Conservation (phyloP, 176 grass and related monocot genomes). For the Oryza meridionalis region DNA sequence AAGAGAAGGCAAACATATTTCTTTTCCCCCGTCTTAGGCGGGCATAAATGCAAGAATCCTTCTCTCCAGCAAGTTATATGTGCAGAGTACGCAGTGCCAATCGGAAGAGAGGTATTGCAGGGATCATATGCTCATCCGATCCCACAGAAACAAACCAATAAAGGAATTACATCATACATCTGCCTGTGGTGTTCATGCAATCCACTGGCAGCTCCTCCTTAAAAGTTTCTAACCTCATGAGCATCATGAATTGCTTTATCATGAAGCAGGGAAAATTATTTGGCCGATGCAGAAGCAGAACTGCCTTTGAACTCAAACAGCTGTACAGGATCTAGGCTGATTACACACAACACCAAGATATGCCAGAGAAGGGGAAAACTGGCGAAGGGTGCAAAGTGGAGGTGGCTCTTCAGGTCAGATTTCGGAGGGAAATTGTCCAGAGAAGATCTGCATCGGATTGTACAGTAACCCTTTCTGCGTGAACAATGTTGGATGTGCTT, state of each 20-base stretch:
- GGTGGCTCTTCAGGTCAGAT: constrained; percentile 15
- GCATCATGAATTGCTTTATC: neutral
- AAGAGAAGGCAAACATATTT: too few relatives aligned
- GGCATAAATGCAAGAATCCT: neutral
- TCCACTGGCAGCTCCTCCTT: neutral
- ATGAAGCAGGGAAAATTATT: neutral
- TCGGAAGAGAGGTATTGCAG: neutral
- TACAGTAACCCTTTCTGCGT: constrained; percentile 61
- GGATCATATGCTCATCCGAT: neutral
- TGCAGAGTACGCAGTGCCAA: neutral
- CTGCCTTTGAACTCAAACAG: neutral
- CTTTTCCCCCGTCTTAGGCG: too few relatives aligned
- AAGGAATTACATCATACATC: neutral
- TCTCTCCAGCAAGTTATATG: neutral
- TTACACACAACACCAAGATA: neutral
- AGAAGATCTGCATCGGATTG: constrained; percentile 65
- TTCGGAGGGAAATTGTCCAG: constrained; percentile 72
- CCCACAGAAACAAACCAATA: neutral
- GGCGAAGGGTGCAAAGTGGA: neutral
- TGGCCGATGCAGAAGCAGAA: neutral
- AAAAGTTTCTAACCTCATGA: neutral
- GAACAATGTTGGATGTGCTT: constrained; percentile 77
- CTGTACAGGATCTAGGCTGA: constrained; percentile 27
- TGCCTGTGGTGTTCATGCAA: constrained; percentile 20
- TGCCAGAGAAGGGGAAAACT: neutral